A percentile compares a stretch with the other conserved stretches of the same genome.
phyloP scores from a whole-genome alignment of 345 rosid genomes.

The Boechera retrofracta region DNA sequence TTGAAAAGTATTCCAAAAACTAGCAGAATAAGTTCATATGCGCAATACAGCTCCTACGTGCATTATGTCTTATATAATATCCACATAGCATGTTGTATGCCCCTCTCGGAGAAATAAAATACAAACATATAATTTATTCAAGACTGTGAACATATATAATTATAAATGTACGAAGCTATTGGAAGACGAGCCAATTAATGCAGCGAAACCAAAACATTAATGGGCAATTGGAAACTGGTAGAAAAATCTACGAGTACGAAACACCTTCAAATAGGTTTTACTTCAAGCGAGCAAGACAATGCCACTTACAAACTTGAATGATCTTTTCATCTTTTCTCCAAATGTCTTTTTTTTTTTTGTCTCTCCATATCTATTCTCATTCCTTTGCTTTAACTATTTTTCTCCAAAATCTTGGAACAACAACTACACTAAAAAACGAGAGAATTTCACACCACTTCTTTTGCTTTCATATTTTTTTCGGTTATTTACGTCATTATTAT shows the following conservation, averaged over 20 bases:
- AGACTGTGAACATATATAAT: conserved; percentile 10
- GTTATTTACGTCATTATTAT: not conserved
- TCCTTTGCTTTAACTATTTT: not conserved
- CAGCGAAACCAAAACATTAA: conserved; percentile 12
- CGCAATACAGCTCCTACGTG: not conserved
- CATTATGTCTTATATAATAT: not conserved
- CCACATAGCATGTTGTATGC: not conserved
- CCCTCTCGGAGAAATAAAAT: not conserved
- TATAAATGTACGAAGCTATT: conserved; percentile 18
- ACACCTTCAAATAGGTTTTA: conserved; percentile 12
- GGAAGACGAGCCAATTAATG: conserved; percentile 26
- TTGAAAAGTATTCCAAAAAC: too few species aligned
- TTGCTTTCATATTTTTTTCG: not conserved
- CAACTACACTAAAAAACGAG: not conserved
- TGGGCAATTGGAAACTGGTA: conserved; percentile 5
- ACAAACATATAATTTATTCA: not conserved
- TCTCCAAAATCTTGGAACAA: not conserved
- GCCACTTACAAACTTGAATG: conserved; percentile 16
- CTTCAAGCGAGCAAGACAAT: conserved; percentile 24
- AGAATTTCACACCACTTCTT: not conserved
- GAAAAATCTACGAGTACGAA: conserved; percentile 16
- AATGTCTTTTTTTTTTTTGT: not conserved
- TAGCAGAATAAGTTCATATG: not conserved
- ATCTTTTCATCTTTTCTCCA: conserved; percentile 21
- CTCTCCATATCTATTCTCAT: too few species aligned